Evolutionary conservation across 495 filamentous ascomycete genomes (phyloP), one percentile per base, ranked within the genome.

Genomic region (Penicillium roqueforti): DNA sequence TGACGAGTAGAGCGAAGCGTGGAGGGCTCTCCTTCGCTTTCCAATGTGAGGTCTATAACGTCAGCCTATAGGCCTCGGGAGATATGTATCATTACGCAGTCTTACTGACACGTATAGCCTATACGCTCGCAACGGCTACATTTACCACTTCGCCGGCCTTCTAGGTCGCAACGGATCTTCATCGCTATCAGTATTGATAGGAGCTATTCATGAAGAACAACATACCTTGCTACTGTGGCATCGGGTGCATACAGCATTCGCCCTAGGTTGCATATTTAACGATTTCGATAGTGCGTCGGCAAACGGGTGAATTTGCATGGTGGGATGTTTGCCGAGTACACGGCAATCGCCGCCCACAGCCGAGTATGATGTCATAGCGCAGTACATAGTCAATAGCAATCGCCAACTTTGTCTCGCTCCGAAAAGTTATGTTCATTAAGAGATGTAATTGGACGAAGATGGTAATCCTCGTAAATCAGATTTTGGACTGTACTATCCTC

Each of bases 211-310:
- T 23, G 29, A n/a, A 4, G 32, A 8, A 1, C 13, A 9, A 54
- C 40, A 16, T 28, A 61, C 58, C 46, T 61, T 61, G 25, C 55
- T 40, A 34, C 34, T 32, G 18, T 61, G 58, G 36, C 58, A 61
- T 22, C 51, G 23, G 11, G 44, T 44, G 42, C 58, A 61, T 3
- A 61, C 54, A 1, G 47, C 47, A 19, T 47, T 46, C 18, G 58
- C 58, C 16, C 58, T 55, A 19, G 55, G 41, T 38, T 34, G 36
- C 46, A 54, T 41, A 31, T 37, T 38, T 29, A 11, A 4, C 39
- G 20, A 42, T 6, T 42, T 42, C 2, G 39, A 19, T 14, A 32
- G 5, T 32, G 11, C 2, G 6, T 14, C 31, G 20, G 11, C 13
- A 11, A 42, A 42, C 9, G 18, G 11, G 11, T 25, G 19, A 22